Conservation (phyloP, 1,284 basidiomycete genomes). For the Ceratobasidium sp. region DNA sequence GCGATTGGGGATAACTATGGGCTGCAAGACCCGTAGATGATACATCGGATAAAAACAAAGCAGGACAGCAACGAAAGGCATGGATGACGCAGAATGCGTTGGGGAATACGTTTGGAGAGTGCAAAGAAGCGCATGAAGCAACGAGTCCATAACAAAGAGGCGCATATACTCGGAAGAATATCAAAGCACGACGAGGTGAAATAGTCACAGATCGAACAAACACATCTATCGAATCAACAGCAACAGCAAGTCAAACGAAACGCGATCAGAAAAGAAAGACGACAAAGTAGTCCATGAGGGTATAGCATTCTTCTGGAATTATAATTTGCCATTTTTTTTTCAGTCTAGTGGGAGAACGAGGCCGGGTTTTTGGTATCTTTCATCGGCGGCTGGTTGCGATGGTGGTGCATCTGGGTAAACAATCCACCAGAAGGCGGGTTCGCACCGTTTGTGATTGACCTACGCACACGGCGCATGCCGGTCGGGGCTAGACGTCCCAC, state of each 20-base stretch:
- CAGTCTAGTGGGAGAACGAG: no score
- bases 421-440: background rate
- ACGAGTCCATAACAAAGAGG: no score
- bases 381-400: no score
- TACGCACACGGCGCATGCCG: conserved; percentile 1
- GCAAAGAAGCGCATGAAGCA: background rate
- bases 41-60: background rate
- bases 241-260: no score
- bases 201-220: background rate
- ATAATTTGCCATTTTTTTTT: no score
- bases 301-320: no score
- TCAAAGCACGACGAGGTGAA: background rate
- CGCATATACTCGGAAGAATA: background rate
- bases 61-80: background rate
- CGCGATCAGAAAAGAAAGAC: no score
- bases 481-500: background rate
- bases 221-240: background rate
- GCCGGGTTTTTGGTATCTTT: no score
- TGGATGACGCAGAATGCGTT: background rate
- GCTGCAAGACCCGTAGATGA: background rate
- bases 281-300: no score
- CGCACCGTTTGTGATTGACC: background rate
- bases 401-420: conserved; percentile 19
- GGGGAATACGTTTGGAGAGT: background rate
- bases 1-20: background rate